phyloP scores from a whole-genome alignment of 225 moss, liverwort and hornwort genomes.

The Bryum argenteum region DNA sequence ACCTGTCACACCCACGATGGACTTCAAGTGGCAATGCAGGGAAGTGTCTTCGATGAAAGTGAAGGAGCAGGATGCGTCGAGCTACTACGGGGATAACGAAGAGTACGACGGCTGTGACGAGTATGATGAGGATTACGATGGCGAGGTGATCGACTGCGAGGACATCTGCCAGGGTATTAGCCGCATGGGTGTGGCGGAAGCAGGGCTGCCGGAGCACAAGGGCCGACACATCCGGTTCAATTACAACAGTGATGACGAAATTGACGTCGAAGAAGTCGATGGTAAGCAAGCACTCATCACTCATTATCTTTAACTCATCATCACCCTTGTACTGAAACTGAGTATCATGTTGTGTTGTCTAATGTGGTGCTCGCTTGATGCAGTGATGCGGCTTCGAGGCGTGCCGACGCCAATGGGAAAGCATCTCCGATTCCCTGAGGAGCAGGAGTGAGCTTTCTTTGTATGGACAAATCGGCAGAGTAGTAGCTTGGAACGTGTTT shows the following conservation, averaged over 20 bases:
- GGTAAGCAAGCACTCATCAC: not conserved
- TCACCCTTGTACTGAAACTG: not conserved
- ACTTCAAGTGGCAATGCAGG: conserved; percentile 59
- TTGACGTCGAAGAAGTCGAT: conserved; percentile 45
- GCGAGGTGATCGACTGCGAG: conserved; percentile 46
- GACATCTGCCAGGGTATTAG: conserved; percentile 52
- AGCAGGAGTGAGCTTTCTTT: not conserved
- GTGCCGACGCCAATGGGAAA: conserved; percentile 45
- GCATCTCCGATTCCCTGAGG: conserved; percentile 42
- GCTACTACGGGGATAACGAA: conserved; percentile 41
- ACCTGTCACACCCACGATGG: conserved; percentile 6
- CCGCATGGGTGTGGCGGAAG: conserved; percentile 43
- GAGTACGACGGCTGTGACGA: conserved; percentile 53
- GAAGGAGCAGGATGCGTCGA: conserved; percentile 20
- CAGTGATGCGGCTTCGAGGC: conserved; percentile 41
- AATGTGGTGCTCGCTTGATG: not conserved
- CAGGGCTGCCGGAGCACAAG: conserved; percentile 42
- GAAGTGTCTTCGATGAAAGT: conserved; percentile 18
- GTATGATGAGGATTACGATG: conserved; percentile 33
- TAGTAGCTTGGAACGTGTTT: not conserved
- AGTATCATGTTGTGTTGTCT: not conserved
- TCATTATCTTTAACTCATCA: fast-evolving
- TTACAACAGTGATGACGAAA: conserved; percentile 55
- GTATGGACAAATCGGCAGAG: not conserved
- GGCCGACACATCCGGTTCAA: conserved; percentile 55